Base-by-base conservation (phyloP, 2,329 filamentous ascomycete species). In the Ceratocystis cacaofunesta region DNA sequence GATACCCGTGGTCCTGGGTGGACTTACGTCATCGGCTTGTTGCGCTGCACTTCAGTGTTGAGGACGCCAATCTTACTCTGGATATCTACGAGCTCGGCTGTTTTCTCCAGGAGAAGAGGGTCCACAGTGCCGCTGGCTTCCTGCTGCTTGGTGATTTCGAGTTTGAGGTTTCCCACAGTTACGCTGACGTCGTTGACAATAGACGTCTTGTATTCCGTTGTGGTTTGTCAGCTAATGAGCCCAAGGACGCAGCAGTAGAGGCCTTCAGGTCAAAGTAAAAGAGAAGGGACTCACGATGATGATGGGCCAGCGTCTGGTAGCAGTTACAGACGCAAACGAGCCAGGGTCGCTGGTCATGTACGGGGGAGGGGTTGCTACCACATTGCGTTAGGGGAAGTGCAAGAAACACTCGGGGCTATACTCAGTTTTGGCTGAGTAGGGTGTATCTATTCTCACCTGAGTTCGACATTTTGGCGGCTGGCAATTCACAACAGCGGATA, bases 11-110 rank as follows among this genome's bases (percentile, higher is more conserved):
- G 52, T 30, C 25, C 25, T 15, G 15, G 52, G 52, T 6, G 52
- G 52, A 15, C 52, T 69, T 79, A 92, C 89, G 82, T 86, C 70
- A 97, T 76, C 69, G 83, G 78, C 55, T 91, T 85, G 75, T 96
- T 86, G 73, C 99, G 94, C 74, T 96, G 89, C 57, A 97, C 78
- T 76, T 97, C 92, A 76, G 97, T 96, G 77, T 99, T 99, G 71
- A 99, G 80, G 69, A 81, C 83, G 4, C 87, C 87, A 12, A 99
- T 80, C 79, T 96, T 96, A 71, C 94, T 94, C 75, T 97, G 94
- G 28, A 82, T 82, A 43, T 60, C n/a, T 25, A 50, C 30, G 2
- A 67, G 44, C 46, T 67, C 65, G 4, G 32, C 65, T 1, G 63
- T 64, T 30, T 67, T 64, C 32, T 58, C 58, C 10, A 58, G 1